Evolutionary conservation across 1,139 yeast genomes (phyloP).

Genomic region (Kodamaea sp.): DNA sequence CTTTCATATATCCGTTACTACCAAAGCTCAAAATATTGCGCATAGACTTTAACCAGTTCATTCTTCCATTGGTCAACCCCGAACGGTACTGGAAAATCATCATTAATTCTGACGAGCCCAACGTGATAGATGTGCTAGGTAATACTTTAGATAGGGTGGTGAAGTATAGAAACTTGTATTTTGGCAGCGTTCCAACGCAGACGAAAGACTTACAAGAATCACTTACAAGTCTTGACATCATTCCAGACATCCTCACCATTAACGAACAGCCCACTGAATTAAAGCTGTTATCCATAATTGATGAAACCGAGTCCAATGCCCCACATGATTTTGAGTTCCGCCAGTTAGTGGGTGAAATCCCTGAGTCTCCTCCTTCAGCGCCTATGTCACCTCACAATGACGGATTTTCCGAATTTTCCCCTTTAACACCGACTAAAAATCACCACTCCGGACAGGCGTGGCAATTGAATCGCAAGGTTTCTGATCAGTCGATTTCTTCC

Average conservation of each 20-base stretch:
- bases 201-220: background rate
- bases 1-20: constrained; percentile 64
- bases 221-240: background rate
- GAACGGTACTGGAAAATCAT: constrained; percentile 71
- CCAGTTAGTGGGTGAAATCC: constrained; percentile 22
- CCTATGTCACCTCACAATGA: constrained; percentile 41
- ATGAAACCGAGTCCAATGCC: constrained; percentile 15
- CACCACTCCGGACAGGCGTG: constrained; percentile 9
- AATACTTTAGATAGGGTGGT: constrained; percentile 41
- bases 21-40: constrained; percentile 61
- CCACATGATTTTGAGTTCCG: constrained; percentile 6
- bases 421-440: constrained; percentile 10
- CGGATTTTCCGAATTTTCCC: constrained; percentile 1
- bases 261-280: constrained; percentile 20
- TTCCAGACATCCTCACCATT: constrained; percentile 3
- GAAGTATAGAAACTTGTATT: constrained; percentile 45
- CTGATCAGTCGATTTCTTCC: constrained; percentile 21
- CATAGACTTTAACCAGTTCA: constrained; percentile 52
- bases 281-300: constrained; percentile 15
- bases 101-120: constrained; percentile 39
- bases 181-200: constrained; percentile 9
- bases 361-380: constrained; percentile 51
- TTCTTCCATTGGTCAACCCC: constrained; percentile 68
- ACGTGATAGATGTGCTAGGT: constrained; percentile 38
- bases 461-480: constrained; percentile 20